Base-by-base conservation (phyloP, 805 yeast species). In the Schizosaccharomyces cryophilus region DNA sequence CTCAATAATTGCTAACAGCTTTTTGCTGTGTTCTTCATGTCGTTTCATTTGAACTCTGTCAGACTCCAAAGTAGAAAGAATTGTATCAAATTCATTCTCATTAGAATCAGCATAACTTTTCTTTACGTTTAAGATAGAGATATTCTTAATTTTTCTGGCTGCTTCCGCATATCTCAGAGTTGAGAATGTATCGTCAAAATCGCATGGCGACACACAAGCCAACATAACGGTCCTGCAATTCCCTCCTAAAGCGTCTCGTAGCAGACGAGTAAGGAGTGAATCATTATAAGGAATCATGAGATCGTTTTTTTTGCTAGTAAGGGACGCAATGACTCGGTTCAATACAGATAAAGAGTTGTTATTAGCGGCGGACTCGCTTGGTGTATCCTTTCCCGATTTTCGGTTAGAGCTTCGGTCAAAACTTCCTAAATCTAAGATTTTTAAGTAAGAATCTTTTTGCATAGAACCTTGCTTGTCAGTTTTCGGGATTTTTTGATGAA, bases 161-260 rank as follows among this genome's bases (percentile, higher is more conserved):
- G 51, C 51, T 45, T 45, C 51, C 9, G 51, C 21, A 45, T 45
- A 45, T 19, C 51, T 5, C 7, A 45, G 51, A 19, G 51, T 24
- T 11, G 51, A 45, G 51, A 45, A 45, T 45, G 51, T 45, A 7
- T 45, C 51, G 11, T 45, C 51, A 45, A 45, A 45, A 45, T 45
- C 51, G 26, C 51, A 84, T 0, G 96, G 96, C 3, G 94, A 83
- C 2, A 90, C 79, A 71, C 97, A 90, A 1, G 88, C 96, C 65
- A 90, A 85, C 97, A 90, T 90, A 4, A 87, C 89, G 0, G 97
- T 90, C 68, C 85, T 84, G 71, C 97, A 90, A 69, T 87, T 87
- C 0, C 96, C 96, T 3, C 96, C 96, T 15, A 90, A 73, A 0
- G 96, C 88, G 68, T 86, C 87, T 69, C 89, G 87, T 61, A 90